These are phyloP conservation scores for Physcia stellaris DNA, from an alignment of 495 filamentous ascomycete genomes.

Conservation along the genomic window DNA sequence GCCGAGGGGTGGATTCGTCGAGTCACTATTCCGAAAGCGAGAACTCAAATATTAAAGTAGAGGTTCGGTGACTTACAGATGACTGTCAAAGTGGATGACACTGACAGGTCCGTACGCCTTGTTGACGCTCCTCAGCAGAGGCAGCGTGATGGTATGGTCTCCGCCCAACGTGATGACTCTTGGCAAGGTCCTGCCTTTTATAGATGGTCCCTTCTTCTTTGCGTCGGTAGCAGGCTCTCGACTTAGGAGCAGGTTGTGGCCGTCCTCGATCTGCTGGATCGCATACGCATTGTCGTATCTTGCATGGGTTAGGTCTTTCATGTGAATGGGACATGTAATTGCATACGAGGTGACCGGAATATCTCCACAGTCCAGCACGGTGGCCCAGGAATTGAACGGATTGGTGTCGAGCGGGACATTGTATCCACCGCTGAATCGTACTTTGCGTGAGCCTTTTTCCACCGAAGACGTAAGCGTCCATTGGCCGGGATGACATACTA, in stretches of 20 bases:
- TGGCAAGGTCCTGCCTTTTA: slow-evolving; percentile 41
- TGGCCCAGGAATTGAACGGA: slow-evolving; percentile 51
- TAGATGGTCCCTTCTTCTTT: slow-evolving; percentile 34
- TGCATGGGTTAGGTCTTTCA: neutral
- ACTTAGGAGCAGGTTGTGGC: slow-evolving; percentile 39
- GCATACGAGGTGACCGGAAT: slow-evolving; percentile 53
- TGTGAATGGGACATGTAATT: neutral
- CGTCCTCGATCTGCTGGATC: slow-evolving; percentile 60
- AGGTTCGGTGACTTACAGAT: slow-evolving; percentile 40
- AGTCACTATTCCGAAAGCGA: no score
- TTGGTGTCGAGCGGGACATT: slow-evolving; percentile 47
- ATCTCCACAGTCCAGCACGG: slow-evolving; percentile 63
- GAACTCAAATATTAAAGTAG: no score
- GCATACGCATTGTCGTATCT: slow-evolving; percentile 60
- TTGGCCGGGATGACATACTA: slow-evolving; percentile 34
- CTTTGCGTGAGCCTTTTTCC: slow-evolving; percentile 36
- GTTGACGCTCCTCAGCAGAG: slow-evolving; percentile 50
- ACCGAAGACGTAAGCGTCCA: slow-evolving; percentile 13
- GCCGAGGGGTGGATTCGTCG: no score
- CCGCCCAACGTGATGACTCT: slow-evolving; percentile 57
- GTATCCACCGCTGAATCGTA: slow-evolving; percentile 45
- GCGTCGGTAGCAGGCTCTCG: slow-evolving; percentile 34
- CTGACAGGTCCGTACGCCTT: slow-evolving; percentile 51
- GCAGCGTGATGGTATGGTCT: slow-evolving; percentile 51
- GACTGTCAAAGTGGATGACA: slow-evolving; percentile 62